Conservation (phyloP, 1,139 yeast species). For the Zygosaccharomyces pseudobailii region DNA sequence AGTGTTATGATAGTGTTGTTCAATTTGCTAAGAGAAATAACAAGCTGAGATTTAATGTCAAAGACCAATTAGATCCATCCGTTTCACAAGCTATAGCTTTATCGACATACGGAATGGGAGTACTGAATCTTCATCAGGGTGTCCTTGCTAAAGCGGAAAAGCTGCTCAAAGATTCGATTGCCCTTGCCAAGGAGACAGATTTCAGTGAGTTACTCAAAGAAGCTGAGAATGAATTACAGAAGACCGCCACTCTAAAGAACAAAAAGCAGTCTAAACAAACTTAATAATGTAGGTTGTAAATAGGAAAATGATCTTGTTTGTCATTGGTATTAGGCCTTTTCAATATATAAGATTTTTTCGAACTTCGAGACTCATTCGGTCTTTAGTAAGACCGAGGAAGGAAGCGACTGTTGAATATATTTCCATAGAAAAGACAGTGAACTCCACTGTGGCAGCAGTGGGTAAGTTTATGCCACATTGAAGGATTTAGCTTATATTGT, state of each 20-base stretch:
- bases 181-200: constrained; percentile 65
- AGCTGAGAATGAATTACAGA: constrained; percentile 61
- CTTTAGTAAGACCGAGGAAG: background rate
- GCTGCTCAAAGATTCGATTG: constrained; percentile 62
- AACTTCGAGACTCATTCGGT: background rate
- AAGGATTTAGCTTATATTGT: fast-evolving
- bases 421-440: too few relatives aligned
- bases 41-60: constrained; percentile 33
- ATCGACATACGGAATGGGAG: constrained; percentile 83
- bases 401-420: too few relatives aligned
- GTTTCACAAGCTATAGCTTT: constrained; percentile 68
- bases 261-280: constrained; percentile 7
- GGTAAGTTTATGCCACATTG: too few relatives aligned
- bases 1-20: constrained; percentile 52
- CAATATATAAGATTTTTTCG: background rate
- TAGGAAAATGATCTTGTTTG: background rate
- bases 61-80: constrained; percentile 40
- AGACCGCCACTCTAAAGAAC: constrained; percentile 26
- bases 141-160: constrained; percentile 47
- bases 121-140: constrained; percentile 55
- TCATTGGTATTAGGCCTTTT: too few relatives aligned
- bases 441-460: too few relatives aligned
- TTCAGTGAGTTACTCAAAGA: constrained; percentile 58
- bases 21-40: constrained; percentile 51
- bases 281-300: background rate